Base-by-base conservation (phyloP, 192 early-diverging fungal species). In the Thamnidium elegans region DNA sequence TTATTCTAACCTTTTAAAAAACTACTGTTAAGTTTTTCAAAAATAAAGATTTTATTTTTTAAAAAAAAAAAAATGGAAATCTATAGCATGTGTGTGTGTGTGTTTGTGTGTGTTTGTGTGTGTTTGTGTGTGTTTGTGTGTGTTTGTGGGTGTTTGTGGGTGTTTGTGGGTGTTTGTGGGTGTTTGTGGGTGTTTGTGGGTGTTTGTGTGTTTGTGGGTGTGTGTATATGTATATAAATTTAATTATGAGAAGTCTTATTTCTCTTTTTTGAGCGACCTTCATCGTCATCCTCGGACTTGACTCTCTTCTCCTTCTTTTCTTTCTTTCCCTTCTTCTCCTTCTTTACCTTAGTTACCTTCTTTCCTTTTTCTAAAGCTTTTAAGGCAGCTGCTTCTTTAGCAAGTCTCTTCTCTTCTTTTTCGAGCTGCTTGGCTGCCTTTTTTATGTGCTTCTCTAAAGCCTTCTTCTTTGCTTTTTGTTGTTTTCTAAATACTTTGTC, bases 401-500 rank as follows among this genome's bases (percentile, higher is more conserved):
- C 20, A 19, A 43, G 21, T 4, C n/a, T 20, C 43, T 42, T 43
- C 11, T 59, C 13, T 45, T 59, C 20, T 6, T 20, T 5, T 7
- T 59, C 39, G 0, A 45, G 19, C 26, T 59, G 11, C 11, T 36
- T 42, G 6, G 43, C 17, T 11, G 14, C 43, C 42, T 54, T 43
- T 19, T 64, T 26, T 10, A 64, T 19, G 36, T 64, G 50, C 21
- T 64, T 64, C 13, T 53, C 14, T 7, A 69, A 20, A 26, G 62
- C 67, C 15, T 43, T 61, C 31, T 56, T 46, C 61, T 58, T 69
- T 17, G n/a, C 7, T 21, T 68, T 68, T 31, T 64, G 52, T 31
- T 36, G 55, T 42, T 67, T 67, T 45, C 58, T 53, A 55, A 73
- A 73, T 62, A 32, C 19, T 19, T 62, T 21, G 31, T 68, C 52